These are phyloP conservation scores for Phytophthora palmivora DNA, from an alignment of 352 stramenopile species.

Conservation along the genomic window DNA sequence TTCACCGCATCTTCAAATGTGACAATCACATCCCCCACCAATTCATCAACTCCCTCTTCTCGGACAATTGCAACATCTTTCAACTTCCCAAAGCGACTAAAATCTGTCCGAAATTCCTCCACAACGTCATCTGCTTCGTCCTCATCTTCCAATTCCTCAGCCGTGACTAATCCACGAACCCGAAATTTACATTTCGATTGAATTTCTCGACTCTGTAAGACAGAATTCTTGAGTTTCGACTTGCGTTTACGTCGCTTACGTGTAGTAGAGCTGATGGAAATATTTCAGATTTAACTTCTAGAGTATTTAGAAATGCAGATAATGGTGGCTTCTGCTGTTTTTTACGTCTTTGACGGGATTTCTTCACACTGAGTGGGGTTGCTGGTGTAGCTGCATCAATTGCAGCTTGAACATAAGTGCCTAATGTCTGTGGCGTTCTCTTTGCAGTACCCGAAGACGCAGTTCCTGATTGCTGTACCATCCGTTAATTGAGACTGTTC, in stretches of 20 bases:
- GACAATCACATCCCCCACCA: constrained; percentile 30
- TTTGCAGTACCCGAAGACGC: not conserved
- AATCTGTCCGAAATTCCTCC: constrained; percentile 44
- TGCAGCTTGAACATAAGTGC: constrained; percentile 32
- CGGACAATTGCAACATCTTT: constrained; percentile 27
- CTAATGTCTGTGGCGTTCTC: constrained; percentile 14
- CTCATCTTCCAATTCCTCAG: constrained; percentile 55
- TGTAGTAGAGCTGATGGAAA: constrained; percentile 1
- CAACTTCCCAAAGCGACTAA: constrained; percentile 38
- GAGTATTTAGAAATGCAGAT: not conserved
- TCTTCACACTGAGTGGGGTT: not conserved
- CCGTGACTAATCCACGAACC: constrained; percentile 44
- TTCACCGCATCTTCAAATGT: constrained; percentile 15
- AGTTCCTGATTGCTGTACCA: constrained; percentile 7
- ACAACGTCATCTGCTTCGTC: constrained; percentile 60
- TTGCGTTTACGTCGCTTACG: constrained; percentile 33
- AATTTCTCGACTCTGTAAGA: constrained; percentile 13
- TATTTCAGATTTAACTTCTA: not conserved
- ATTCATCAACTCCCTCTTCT: not conserved
- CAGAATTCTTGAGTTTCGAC: constrained; percentile 43
- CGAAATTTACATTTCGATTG: constrained; percentile 21
- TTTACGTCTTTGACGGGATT: constrained; percentile 22
- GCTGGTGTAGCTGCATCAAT: constrained; percentile 4
- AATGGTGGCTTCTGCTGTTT: constrained; percentile 4
- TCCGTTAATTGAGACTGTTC: constrained; percentile 13